A percentile compares a stretch with the other conserved stretches of the same genome.
Evolutionary conservation across 2,329 filamentous ascomycete species (phyloP).

Genomic region (Ceratocystis alfenasii): DNA sequence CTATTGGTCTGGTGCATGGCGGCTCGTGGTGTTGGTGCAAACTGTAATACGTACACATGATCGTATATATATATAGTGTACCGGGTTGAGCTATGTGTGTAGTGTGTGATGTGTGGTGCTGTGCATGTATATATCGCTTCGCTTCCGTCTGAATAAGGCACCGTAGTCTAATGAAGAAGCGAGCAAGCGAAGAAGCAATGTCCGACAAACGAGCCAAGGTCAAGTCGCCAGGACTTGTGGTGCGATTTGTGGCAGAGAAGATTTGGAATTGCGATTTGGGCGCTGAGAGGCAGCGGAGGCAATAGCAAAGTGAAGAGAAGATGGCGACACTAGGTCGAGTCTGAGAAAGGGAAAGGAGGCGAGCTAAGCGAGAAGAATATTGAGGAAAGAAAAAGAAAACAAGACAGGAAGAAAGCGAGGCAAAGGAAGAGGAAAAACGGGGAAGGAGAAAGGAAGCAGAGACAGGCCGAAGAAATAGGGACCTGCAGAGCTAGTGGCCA

Average conservation of each 20-base stretch:
- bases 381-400: conserved; percentile 13
- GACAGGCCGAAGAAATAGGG: conserved; percentile 1
- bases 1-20: conserved; percentile 34
- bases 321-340: not conserved
- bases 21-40: conserved; percentile 40
- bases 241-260: not conserved
- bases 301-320: not conserved
- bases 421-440: not conserved
- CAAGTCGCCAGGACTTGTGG: not conserved
- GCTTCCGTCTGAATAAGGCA: not conserved
- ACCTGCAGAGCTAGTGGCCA: not conserved
- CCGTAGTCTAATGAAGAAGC: not conserved
- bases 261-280: not conserved
- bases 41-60: conserved; percentile 41
- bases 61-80: not conserved
- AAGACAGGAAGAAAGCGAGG: not conserved
- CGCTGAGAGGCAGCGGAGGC: not conserved
- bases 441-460: not conserved
- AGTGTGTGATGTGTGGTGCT: not conserved
- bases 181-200: not conserved
- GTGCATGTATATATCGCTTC: not conserved
- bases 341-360: not conserved
- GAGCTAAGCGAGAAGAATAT: conserved; percentile 14
- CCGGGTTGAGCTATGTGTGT: not conserved
- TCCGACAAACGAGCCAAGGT: not conserved